Evolutionary conservation across 1,284 basidiomycete genomes (phyloP).

Genomic region (Heterobasidion annosum): DNA sequence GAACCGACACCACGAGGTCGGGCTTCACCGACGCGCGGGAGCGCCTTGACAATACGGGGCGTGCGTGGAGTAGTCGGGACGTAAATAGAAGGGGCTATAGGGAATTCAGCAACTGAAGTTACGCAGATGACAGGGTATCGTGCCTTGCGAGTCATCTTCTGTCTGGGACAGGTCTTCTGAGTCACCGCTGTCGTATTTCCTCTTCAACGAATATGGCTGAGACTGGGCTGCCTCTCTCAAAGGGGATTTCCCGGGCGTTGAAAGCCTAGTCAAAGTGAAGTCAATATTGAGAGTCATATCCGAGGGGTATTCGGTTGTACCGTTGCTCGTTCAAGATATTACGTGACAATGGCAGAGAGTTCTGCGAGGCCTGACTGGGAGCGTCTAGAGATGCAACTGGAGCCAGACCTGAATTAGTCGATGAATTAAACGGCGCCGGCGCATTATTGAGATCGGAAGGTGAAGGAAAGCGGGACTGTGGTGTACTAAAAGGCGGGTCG

Average conservation of each 20-base stretch:
- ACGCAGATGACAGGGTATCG: background rate
- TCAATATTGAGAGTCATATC: too few relatives aligned
- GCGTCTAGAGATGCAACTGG: background rate
- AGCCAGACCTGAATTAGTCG: too few relatives aligned
- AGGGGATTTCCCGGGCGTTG: background rate
- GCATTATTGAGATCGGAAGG: too few relatives aligned
- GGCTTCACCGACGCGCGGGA: background rate
- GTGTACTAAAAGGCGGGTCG: too few relatives aligned
- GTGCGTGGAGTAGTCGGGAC: background rate
- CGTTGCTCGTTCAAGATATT: background rate
- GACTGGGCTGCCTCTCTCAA: background rate
- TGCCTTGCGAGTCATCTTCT: conserved; percentile 12
- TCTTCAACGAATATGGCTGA: background rate
- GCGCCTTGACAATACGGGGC: background rate
- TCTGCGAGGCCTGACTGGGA: background rate
- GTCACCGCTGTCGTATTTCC: background rate
- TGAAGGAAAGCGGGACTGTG: too few relatives aligned
- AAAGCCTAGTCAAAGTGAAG: background rate
- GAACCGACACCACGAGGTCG: background rate
- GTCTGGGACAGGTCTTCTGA: conserved; percentile 8
- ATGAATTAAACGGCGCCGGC: too few relatives aligned
- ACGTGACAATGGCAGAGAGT: background rate
- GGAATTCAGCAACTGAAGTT: too few relatives aligned
- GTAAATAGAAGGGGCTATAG: too few relatives aligned
- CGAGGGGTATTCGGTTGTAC: background rate